Base-by-base conservation (phyloP, 352 stramenopile genomes). In the Peronospora belbahrii region DNA sequence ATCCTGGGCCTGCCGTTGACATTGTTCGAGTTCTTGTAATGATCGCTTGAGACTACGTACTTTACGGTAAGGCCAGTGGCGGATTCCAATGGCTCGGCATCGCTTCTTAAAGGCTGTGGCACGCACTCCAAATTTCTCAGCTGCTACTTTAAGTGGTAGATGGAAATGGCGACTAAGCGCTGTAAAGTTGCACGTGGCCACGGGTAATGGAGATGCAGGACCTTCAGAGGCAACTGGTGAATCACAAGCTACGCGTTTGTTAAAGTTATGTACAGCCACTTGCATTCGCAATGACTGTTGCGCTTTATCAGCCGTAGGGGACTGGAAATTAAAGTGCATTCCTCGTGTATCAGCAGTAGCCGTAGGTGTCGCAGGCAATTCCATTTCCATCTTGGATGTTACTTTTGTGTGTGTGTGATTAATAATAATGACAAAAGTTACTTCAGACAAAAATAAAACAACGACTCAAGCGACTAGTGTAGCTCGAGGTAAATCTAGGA, bases 101-200 rank as follows among this genome's bases (percentile, higher is more conserved):
- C 72, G 62, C 47, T 87, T 87, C 59, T 87, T 85, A 64, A 86
- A 86, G 24, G 74, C 74, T 8, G 74, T 86, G 14, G 74, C 74
- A 5, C 74, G 71, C 13, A 86, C 74, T 13, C 74, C 74, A 49
- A 86, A 86, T 56, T 86, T 84, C 49, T 86, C 74, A 20, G 74
- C 74, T 7, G 74, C 74, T 9, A 65, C 59, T 50, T 86, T 86
- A 15, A 86, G 64, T 13, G 74, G 74, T 37, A 86, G 35, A 38
- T 86, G 69, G 41, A 86, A 86, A 48, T 84, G 68, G 23, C 69
- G 59, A 28, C 71, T 83, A 42, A 83, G 82, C 3, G 75, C 74
- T 35, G 82, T 65, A 31, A 88, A 88, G 59, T 78, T 88, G 63
- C 75, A 80, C 41, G 56, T 59, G 18, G 60, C 47, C 10, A 70